phyloP scores from a whole-genome alignment of 2,329 filamentous ascomycete species.

The Westerdykella sp. region DNA sequence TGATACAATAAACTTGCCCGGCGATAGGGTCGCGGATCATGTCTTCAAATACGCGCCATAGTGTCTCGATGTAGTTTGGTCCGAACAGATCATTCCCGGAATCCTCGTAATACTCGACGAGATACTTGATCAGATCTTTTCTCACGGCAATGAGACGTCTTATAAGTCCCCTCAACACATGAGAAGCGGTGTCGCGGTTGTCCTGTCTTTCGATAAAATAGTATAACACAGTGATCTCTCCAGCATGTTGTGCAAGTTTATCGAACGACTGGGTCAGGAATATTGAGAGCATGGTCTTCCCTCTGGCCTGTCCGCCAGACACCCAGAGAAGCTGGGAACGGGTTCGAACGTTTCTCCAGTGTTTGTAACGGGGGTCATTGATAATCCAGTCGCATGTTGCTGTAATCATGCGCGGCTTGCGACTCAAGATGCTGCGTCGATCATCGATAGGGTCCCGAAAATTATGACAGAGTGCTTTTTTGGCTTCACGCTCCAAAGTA shows the following conservation, averaged over 20 bases:
- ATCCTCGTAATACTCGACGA: not conserved
- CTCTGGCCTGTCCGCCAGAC: not conserved
- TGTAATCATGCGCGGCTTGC: not conserved
- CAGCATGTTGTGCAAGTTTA: not conserved
- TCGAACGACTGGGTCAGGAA: not conserved
- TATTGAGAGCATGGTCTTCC: not conserved
- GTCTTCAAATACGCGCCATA: not conserved
- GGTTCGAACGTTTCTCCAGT: not conserved
- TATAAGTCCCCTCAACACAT: not conserved
- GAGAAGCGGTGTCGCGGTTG: not conserved
- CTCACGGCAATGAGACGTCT: not conserved
- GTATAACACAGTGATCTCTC: not conserved
- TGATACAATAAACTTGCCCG: not conserved
- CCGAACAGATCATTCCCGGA: not conserved
- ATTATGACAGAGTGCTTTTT: not conserved
- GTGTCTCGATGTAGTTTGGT: not conserved
- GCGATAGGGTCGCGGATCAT: not conserved
- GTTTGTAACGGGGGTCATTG: not conserved
- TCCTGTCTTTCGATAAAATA: not conserved
- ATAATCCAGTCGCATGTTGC: not conserved
- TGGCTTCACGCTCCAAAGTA: too few species aligned
- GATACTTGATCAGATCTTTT: not conserved
- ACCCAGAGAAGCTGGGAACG: not conserved
- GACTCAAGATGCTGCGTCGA: not conserved
- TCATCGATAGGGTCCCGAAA: not conserved